A percentile compares a stretch with the other conserved stretches of the same genome.
Evolutionary conservation across 495 filamentous ascomycete species (phyloP).

Genomic region (Aspergillus biplanus): DNA sequence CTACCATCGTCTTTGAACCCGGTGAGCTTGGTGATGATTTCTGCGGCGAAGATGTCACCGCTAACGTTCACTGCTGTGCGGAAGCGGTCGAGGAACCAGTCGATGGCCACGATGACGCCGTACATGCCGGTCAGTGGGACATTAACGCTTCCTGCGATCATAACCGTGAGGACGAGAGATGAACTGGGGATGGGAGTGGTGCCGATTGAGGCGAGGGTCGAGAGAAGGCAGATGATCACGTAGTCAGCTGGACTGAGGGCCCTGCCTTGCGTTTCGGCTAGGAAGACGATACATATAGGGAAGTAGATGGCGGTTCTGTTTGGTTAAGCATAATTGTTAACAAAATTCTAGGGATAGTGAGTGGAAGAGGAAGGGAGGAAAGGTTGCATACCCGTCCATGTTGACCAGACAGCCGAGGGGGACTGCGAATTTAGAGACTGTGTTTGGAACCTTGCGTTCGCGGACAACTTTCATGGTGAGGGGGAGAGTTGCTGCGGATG

Average conservation of each 20-base stretch:
- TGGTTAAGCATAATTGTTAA: not conserved
- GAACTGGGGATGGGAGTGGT: constrained; percentile 21
- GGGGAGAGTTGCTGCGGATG: constrained; percentile 17
- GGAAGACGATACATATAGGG: constrained; percentile 18
- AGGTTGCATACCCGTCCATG: constrained; percentile 14
- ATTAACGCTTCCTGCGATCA: constrained; percentile 20
- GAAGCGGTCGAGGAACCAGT: constrained; percentile 21
- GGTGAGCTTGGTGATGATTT: constrained; percentile 12
- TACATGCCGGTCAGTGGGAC: constrained; percentile 20
- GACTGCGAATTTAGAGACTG: constrained; percentile 14
- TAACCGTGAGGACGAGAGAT: constrained; percentile 16
- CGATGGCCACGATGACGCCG: constrained; percentile 17
- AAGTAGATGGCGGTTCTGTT: constrained; percentile 21
- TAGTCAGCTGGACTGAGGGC: constrained; percentile 13
- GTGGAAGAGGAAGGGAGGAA: not conserved
- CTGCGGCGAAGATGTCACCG: constrained; percentile 15
- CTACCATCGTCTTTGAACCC: constrained; percentile 12
- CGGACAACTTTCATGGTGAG: constrained; percentile 10
- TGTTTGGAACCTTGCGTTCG: constrained; percentile 11
- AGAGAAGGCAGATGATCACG: constrained; percentile 17
- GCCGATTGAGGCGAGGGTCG: constrained; percentile 19
- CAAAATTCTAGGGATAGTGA: not conserved
- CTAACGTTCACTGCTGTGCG: constrained; percentile 16
- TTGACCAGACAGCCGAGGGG: constrained; percentile 20
- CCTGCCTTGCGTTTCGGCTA: constrained; percentile 16